These are phyloP conservation scores for Asterochloris erici DNA, from an alignment of 139 green algal genomes.

Conservation along the genomic window DNA sequence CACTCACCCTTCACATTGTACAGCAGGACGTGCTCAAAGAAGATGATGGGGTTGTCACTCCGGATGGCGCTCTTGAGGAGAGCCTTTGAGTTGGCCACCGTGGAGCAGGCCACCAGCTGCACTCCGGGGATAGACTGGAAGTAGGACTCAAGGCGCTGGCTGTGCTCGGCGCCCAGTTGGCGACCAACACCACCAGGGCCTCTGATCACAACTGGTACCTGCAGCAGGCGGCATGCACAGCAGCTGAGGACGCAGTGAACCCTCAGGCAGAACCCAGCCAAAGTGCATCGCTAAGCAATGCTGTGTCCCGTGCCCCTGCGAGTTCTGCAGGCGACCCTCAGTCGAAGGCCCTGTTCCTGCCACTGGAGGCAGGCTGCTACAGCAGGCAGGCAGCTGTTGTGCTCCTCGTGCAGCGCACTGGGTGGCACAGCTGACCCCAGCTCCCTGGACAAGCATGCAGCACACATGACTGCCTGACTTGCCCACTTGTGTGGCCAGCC, in stretches of 20 bases:
- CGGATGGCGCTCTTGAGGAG: conserved; percentile 88
- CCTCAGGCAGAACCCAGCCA: too few species aligned
- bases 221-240: background rate
- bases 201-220: conserved; percentile 83
- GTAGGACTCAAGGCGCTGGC: conserved; percentile 94
- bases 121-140: conserved; percentile 96
- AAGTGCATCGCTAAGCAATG: too few species aligned
- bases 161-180: conserved; percentile 96
- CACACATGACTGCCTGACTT: background rate
- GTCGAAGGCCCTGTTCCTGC: too few species aligned
- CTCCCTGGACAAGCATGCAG: background rate
- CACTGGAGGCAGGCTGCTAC: too few species aligned
- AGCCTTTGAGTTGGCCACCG: conserved; percentile 85
- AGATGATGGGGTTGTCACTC: conserved; percentile 84
- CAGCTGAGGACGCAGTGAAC: too few species aligned
- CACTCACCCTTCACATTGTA: conserved; percentile 92
- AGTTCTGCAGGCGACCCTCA: too few species aligned
- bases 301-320: too few species aligned
- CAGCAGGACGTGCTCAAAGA: conserved; percentile 97
- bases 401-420: too few species aligned
- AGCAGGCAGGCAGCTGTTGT: too few species aligned
- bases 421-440: too few species aligned
- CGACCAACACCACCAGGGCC: conserved; percentile 85
- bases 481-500: too few species aligned
- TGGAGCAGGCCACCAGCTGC: conserved; percentile 91